Conservation (phyloP, 805 yeast species). For the Zygosaccharomyces bailii region DNA sequence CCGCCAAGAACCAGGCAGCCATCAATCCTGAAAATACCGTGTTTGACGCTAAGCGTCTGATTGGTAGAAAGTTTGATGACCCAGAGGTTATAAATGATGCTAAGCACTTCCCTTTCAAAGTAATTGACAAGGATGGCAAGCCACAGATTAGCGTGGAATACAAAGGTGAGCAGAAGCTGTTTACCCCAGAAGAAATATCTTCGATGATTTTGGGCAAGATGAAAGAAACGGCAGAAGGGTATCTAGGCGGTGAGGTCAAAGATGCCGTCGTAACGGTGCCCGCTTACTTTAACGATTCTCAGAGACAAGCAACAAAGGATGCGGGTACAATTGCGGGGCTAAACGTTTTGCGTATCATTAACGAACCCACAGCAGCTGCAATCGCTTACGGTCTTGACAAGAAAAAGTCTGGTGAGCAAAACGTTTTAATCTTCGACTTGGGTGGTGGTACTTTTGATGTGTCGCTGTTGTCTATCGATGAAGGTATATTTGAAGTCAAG, state of each 20-base stretch:
- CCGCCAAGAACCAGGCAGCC: constrained; percentile 97
- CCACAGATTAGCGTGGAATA: constrained; percentile 79
- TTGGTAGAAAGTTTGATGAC: constrained; percentile 83
- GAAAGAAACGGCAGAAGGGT: constrained; percentile 90
- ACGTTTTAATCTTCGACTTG: constrained; percentile 86
- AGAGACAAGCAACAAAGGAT: constrained; percentile 97
- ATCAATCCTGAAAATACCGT: constrained; percentile 89
- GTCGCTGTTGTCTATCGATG: constrained; percentile 84
- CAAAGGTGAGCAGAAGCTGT: constrained; percentile 79
- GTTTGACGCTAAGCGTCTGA: constrained; percentile 87
- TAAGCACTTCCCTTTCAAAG: constrained; percentile 84
- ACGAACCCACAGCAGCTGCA: constrained; percentile 98
- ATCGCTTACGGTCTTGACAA: constrained; percentile 92
- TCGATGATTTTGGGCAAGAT: constrained; percentile 88
- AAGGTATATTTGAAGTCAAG: constrained; percentile 95
- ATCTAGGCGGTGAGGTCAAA: constrained; percentile 72
- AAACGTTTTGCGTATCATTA: constrained; percentile 89
- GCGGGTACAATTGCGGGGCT: constrained; percentile 96
- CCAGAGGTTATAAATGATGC: constrained; percentile 73
- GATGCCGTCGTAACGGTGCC: constrained; percentile 97
- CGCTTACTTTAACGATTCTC: constrained; percentile 96
- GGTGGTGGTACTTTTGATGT: constrained; percentile 99
- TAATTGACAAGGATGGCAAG: constrained; percentile 67
- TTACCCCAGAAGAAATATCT: constrained; percentile 92
- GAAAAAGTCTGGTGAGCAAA: constrained; percentile 73